Base-by-base conservation (phyloP, 2,329 filamentous ascomycete species). In the Talaromyces funiculosus region DNA sequence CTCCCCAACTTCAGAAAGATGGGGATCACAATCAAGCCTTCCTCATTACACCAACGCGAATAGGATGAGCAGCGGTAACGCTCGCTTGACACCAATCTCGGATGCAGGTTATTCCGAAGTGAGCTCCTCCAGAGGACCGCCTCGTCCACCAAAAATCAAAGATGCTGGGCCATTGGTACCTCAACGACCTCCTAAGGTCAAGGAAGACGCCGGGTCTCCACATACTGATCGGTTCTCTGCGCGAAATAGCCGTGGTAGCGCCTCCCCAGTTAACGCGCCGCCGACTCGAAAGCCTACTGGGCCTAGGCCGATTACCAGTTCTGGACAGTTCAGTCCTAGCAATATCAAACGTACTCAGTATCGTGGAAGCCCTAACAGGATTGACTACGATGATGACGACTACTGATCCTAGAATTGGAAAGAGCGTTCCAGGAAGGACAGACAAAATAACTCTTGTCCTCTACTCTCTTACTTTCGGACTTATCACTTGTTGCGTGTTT, bases 131-230 rank as follows among this genome's bases (percentile, higher is more conserved):
- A 67, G 72, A 18, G 76, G 71, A 0, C 79, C 81, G 18, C 76
- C 81, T 14, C 77, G 82, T 51, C 78, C 80, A n/a, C 78, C 81
- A 16, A 84, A 84, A 67, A 71, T 82, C 61, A 75, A 75, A 60
- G 82, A 86, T 60, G 80, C 84, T 22, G 84, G 83, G 0, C 84
- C 85, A 5, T 73, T 87, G 49, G 74, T 87, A 22, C 84, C 85
- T 14, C 78, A 80, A 49, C 75, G 78, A 37, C 73, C 77, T 8
- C 71, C 73, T 26, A 80, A 77, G 64, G 65, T 69, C 57, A 69
- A 69, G 43, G 71, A 73, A 56, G 71, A 71, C 22, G 69, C 73
- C 24, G 71, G 73, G 29, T 67, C 67, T 37, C 71, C 69, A 6
- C 76, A 78, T 65, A 69, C 69, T 45, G 76, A 78, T 61, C 76